Evolutionary conservation across 2,329 filamentous ascomycete genomes (phyloP).

Genomic region (Hypomyces rosellus): DNA sequence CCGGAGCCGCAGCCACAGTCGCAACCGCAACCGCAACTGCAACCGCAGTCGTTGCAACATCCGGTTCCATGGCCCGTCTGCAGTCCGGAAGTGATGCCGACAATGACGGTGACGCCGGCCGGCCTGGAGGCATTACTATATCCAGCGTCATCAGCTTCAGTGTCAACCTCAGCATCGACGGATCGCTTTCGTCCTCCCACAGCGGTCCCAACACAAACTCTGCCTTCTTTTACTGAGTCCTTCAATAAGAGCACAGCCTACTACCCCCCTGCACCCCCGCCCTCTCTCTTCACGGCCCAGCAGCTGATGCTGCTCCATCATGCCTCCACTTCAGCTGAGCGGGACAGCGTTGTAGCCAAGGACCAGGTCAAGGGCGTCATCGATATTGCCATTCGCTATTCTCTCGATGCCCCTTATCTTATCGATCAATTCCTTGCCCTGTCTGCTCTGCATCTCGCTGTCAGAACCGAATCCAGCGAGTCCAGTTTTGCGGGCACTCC

Average conservation of each 20-base stretch:
- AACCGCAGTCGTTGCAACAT: constrained; percentile 5
- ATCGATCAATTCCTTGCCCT: constrained; percentile 42
- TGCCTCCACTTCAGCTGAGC: constrained; percentile 20
- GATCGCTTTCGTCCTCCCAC: constrained; percentile 6
- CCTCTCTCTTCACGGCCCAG: constrained; percentile 27
- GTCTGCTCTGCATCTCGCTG: constrained; percentile 34
- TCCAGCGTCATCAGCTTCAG: constrained; percentile 3
- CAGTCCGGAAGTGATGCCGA: not conserved
- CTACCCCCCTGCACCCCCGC: constrained; percentile 13
- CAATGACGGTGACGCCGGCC: no score
- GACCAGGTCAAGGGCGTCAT: constrained; percentile 19
- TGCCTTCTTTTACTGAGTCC: constrained; percentile 13
- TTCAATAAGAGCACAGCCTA: constrained; percentile 13
- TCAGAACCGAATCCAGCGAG: constrained; percentile 14
- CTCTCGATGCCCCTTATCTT: constrained; percentile 34
- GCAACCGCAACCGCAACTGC: not conserved
- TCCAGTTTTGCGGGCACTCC: not conserved
- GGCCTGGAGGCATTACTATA: no score
- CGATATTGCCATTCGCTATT: constrained; percentile 27
- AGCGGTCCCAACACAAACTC: constrained; percentile 2
- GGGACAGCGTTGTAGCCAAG: constrained; percentile 16
- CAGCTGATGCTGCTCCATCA: constrained; percentile 37
- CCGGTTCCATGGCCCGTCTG: constrained; percentile 6
- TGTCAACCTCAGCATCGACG: constrained; percentile 2
- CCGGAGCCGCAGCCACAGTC: not conserved